Conservation (phyloP, 306 rosid species). For the Sophora flavescens region DNA sequence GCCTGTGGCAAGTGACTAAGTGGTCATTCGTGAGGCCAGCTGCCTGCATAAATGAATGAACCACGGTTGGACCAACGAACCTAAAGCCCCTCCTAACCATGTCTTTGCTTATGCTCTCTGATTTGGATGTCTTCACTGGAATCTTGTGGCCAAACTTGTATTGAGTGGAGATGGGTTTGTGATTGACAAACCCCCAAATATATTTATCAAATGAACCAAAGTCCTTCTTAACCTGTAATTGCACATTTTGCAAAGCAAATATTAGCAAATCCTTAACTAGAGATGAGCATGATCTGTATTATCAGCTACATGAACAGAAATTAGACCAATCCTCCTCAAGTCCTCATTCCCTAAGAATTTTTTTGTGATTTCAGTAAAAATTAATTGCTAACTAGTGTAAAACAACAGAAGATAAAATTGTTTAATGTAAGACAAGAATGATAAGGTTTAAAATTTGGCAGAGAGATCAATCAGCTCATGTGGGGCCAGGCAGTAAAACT, state of each 20-base stretch:
- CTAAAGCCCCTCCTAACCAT: constrained; percentile 92
- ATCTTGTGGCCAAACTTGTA: constrained; percentile 89
- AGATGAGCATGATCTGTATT: not conserved
- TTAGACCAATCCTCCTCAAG: not conserved
- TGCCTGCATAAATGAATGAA: constrained; percentile 96
- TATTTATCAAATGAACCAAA: constrained; percentile 88
- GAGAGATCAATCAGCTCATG: constrained; percentile 40
- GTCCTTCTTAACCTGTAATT: constrained; percentile 71
- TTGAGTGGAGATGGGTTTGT: constrained; percentile 81
- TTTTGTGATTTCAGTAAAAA: not conserved
- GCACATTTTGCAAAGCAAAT: constrained; percentile 15
- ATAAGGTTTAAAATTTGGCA: constrained; percentile 30
- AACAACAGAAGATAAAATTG: not conserved
- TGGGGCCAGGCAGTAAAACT: constrained; percentile 49
- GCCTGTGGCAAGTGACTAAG: constrained; percentile 84
- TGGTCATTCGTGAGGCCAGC: constrained; percentile 95
- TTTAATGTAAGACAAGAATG: constrained; percentile 10
- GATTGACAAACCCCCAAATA: constrained; percentile 92
- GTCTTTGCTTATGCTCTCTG: constrained; percentile 95
- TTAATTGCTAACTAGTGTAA: constrained; percentile 8
- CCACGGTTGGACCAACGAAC: constrained; percentile 95
- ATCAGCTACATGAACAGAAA: constrained; percentile 25
- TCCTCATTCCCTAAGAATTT: not conserved
- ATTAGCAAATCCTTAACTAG: constrained; percentile 16
- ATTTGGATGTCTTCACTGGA: constrained; percentile 97